phyloP scores from a whole-genome alignment of 169 alveolate species.

The Eimeria sp. region DNA sequence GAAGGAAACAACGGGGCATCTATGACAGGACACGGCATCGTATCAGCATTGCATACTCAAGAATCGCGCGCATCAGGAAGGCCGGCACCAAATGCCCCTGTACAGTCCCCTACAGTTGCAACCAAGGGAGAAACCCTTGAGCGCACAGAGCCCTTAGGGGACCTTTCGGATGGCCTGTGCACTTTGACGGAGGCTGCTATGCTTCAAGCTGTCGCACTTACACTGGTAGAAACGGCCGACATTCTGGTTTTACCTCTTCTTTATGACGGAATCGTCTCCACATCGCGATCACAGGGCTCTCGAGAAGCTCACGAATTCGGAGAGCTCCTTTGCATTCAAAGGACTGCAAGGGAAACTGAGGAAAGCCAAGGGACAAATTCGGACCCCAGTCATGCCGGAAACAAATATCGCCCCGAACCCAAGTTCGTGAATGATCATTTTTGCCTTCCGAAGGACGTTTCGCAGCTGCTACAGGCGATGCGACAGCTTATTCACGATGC shows the following conservation, averaged over 20 bases:
- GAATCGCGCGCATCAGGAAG: neutral
- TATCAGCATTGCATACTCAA: neutral
- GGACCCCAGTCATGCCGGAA: neutral
- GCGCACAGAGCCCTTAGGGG: neutral
- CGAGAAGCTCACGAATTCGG: neutral
- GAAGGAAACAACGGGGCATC: neutral
- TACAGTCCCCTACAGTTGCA: neutral
- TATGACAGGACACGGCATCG: neutral
- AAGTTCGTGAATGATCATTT: neutral
- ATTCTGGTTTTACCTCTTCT: conserved; percentile 17
- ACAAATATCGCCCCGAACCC: neutral
- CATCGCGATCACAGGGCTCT: neutral
- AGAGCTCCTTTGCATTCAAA: conserved; percentile 18
- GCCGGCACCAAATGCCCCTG: neutral
- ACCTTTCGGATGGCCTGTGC: neutral
- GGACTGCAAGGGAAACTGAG: neutral
- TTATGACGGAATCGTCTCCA: neutral
- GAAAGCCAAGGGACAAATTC: neutral
- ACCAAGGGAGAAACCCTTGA: neutral
- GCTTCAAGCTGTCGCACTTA: conserved; percentile 1
- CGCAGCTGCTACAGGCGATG: conserved; percentile 27
- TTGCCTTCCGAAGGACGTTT: conserved; percentile 36
- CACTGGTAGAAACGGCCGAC: conserved; percentile 58
- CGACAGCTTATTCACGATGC: neutral
- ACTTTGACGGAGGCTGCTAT: conserved; percentile 3